Percentiles rank a stretch among this genome's conserved stretches.
Evolutionary conservation across 2,329 filamentous ascomycete genomes (phyloP).

Genomic region (Gyromitra esculenta): DNA sequence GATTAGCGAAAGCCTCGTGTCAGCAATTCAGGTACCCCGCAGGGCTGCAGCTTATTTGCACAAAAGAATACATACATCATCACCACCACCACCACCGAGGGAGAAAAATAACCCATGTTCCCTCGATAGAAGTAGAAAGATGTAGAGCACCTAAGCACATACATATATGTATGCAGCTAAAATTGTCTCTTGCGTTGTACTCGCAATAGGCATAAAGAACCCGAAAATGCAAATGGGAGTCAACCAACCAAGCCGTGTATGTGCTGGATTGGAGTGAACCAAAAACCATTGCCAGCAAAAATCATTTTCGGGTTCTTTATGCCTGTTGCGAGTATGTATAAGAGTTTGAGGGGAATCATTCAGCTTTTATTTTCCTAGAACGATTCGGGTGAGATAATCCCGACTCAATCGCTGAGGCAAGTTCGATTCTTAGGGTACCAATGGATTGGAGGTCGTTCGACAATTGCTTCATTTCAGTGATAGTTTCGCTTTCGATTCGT

Average conservation of each 20-base stretch:
- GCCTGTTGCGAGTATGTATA: background rate
- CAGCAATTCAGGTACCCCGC: constrained; percentile 42
- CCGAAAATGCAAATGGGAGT: too few species aligned
- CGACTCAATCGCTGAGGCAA: background rate
- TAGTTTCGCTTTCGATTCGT: constrained; percentile 3
- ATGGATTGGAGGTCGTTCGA: too few species aligned
- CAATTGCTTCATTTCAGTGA: constrained; percentile 13
- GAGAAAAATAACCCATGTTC: background rate
- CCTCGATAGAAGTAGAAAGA: background rate
- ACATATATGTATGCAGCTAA: constrained; percentile 4
- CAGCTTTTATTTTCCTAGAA: constrained; percentile 11
- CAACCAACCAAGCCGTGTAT: too few species aligned
- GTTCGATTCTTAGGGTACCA: background rate
- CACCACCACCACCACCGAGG: background rate
- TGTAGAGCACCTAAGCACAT: background rate
- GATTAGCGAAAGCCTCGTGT: constrained; percentile 43
- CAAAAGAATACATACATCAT: constrained; percentile 3
- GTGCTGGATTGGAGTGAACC: too few species aligned
- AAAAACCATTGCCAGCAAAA: too few species aligned
- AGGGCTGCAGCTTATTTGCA: constrained; percentile 45
- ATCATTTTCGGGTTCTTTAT: too few species aligned
- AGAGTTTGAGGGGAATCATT: background rate
- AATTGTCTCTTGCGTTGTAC: constrained; percentile 18
- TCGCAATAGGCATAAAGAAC: too few species aligned
- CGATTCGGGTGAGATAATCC: background rate